Conservation (phyloP, 129 eudicot genomes). For the Calendula officinalis region DNA sequence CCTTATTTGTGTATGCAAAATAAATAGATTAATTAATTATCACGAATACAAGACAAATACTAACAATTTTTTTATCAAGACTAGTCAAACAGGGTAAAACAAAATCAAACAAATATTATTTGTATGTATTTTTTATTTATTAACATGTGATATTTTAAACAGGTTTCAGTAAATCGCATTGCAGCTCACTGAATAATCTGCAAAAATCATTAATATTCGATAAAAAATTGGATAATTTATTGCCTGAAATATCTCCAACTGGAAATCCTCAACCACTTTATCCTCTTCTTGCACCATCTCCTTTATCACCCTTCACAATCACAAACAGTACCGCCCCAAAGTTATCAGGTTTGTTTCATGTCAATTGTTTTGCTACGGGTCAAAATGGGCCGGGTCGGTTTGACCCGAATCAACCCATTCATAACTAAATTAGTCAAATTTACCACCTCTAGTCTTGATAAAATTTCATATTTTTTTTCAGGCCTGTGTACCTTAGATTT, state of each 20-base stretch:
- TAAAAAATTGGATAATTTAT: slow-evolving; percentile 43
- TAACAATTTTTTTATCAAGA: slow-evolving; percentile 1
- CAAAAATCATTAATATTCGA: slow-evolving; percentile 21
- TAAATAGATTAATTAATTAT: background rate
- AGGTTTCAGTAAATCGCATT: slow-evolving; percentile 44
- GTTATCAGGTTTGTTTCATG: slow-evolving; percentile 63
- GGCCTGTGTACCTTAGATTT: slow-evolving; percentile 77
- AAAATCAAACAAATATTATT: background rate
- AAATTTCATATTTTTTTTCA: slow-evolving; percentile 23
- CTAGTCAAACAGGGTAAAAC: background rate
- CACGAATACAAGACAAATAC: background rate
- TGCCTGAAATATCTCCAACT: slow-evolving; percentile 71
- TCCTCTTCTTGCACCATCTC: slow-evolving; percentile 96
- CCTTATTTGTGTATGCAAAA: slow-evolving; percentile 11
- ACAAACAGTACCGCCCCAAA: slow-evolving; percentile 78
- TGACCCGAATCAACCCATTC: background rate
- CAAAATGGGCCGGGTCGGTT: background rate
- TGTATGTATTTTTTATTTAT: background rate
- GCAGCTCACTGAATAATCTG: slow-evolving; percentile 37
- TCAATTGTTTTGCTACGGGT: background rate
- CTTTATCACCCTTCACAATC: slow-evolving; percentile 84
- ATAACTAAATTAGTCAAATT: too few relatives aligned
- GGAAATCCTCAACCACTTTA: slow-evolving; percentile 86
- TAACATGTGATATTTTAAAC: slow-evolving; percentile 23
- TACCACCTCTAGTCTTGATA: background rate